Evolutionary conservation across 352 stramenopile genomes (phyloP), one percentile per base, ranked within the genome.

Genomic region (Globisporangium heterothallicum): DNA sequence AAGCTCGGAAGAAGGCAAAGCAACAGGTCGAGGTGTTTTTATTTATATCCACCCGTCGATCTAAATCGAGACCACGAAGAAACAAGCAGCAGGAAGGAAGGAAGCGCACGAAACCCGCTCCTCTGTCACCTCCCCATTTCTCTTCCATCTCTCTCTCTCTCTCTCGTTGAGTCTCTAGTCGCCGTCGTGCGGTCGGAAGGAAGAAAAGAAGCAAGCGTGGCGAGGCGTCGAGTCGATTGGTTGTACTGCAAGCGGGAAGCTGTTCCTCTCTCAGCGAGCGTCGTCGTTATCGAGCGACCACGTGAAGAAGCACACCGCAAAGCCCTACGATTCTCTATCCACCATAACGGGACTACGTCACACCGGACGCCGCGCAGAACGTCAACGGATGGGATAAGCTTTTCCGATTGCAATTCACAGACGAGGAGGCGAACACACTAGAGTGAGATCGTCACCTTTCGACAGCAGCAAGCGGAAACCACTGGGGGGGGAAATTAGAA

Each of bases 361-460:
- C 53, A 42, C 53, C 45, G 45, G 45, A 54, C 53, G 45, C 38
- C 30, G 45, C 52, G 43, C 53, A 57, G 51, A 44, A 58, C 19
- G 22, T 52, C 56, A 62, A 66, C 66, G 66, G 62, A 74, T 74
- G 66, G 66, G 66, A 74, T 74, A 74, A 72, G 60, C 53, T 40
- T 49, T 26, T 35, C 40, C 44, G 43, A n/a, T 41, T 52, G 46
- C 58, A 58, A 64, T 55, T 62, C 38, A 64, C 29, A 64, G 36
- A 55, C 63, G 47, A 56, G 52, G 55, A 62, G 48, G 55, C 55
- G 38, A 58, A 47, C 29, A n/a, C n/a, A 56, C 38, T 25, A 43
- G 27, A 24, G 19, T 46, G 19, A 14, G 19, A 29, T 27, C 24
- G 19, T 49, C 41, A 36, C 19, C 25, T 53, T 29, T 45, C 51